Evolutionary conservation across 768 basidiomycete species (phyloP).

Genomic region (Tricholoma bakamatsutake): DNA sequence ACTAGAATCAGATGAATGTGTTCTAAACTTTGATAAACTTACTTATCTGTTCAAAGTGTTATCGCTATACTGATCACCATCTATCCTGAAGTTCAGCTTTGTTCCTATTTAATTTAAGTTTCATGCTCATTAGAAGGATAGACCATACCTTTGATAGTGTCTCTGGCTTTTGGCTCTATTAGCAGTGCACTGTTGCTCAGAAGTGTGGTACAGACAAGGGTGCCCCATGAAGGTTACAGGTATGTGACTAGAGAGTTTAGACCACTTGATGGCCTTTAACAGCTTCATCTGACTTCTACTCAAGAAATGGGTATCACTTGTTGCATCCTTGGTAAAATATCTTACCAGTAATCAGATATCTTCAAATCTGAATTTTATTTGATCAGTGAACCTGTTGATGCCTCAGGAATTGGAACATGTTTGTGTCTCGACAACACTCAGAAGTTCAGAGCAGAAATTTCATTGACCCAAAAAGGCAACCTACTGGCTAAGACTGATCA

Average conservation of each 20-base stretch:
- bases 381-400: neutral
- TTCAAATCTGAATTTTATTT: neutral
- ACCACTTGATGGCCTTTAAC: neutral
- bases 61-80: neutral
- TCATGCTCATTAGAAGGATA: neutral
- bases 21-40: neutral
- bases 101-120: neutral
- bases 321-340: neutral
- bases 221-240: conserved; percentile 9
- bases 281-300: conserved; percentile 13
- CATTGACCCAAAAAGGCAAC: neutral
- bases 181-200: conserved; percentile 10
- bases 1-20: neutral
- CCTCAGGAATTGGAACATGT: neutral
- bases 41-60: neutral
- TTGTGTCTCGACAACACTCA: neutral
- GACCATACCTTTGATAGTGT: conserved; percentile 14
- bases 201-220: conserved; percentile 2
- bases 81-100: neutral
- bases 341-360: neutral
- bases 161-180: conserved; percentile 15
- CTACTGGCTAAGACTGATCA: neutral
- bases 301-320: conserved; percentile 2
- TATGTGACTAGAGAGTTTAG: neutral
- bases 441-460: neutral